Base-by-base conservation (phyloP, 768 basidiomycete species). In the Termitomyces sp. region DNA sequence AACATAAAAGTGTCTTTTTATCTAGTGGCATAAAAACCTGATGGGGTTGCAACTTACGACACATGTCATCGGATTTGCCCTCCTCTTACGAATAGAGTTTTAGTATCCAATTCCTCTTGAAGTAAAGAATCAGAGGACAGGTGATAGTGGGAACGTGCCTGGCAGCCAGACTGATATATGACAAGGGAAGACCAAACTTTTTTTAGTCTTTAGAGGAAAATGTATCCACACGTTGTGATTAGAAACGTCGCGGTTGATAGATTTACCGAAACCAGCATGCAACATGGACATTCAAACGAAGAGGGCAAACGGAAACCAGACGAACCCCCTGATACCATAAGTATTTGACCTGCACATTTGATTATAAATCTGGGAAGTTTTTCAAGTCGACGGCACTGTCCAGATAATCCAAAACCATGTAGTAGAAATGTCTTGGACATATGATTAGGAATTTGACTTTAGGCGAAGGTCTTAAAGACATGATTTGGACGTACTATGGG, bases 11-110 rank as follows among this genome's bases (percentile, higher is more conserved):
- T 67, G 65, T 60, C 64, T 57, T 68, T 75, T 74, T 75, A 73
- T 73, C 69, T 68, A 68, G 68, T 61, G 69, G 67, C 68, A 71
- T 73, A 65, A 67, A 70, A 59, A 66, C 73, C 72, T 71, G 74
- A 79, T 77, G 75, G 74, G 72, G 72, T 66, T 72, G 67, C 59
- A 61, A 62, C 55, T 77, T 74, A 78, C 74, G 74, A 71, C 74
- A 79, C 69, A 66, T 64, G 63, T 50, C 66, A 68, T 64, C 63
- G 62, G 67, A 67, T 66, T 65, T 68, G 67, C 64, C 62, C 60
- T 23, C 55, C 69, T 70, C 72, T 72, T 68, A 32, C 71, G 72
- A 72, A 74, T 76, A 81, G 75, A 78, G 77, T 79, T 80, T 81
- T 81, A 77, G 74, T 71, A 75, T 75, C 72, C 66, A 66, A 63